Evolutionary conservation across 768 basidiomycete genomes (phyloP), one percentile per base, ranked within the genome.

Genomic region (Phanerochaete carnosa): DNA sequence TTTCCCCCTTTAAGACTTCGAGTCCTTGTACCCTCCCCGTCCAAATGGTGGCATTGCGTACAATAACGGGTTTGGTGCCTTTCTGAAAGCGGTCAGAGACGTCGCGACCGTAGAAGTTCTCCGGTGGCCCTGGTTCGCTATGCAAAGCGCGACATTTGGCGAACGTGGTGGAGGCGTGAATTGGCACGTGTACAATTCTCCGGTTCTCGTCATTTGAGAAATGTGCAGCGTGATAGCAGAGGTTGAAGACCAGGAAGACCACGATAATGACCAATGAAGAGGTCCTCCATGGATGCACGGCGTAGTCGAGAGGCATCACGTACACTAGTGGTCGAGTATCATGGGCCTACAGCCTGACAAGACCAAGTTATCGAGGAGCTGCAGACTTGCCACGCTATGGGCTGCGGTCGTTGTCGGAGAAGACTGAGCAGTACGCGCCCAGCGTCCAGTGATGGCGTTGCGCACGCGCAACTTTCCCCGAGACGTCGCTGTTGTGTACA

Each of bases 21-120:
- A 72, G 73, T 0, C 90, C 90, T 30, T 81, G 74, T 9, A 79
- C 64, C 9, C 74, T 70, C 0, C 90, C 92, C 2, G 91, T 92
- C 92, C 92, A 94, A 30, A 94, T 80, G 2, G 81, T 85, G 8
- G 86, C 90, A 69, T 94, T 91, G 57, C 74, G 77, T 30, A 94
- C 79, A 32, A 86, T 73, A 1, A 80, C 77, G 1, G 85, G 70
- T 3, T 67, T 68, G 0, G 90, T 88, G 0, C 84, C 88, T 0
- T 67, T 67, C 12, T 76, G 81, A 62, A 77, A 83, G 33, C 88
- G 77, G 65, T 89, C 87, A 16, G 85, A 87, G 19, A 56, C 72
- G 60, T 67, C 63, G 57, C 74, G 70, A 32, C 58, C 63, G 59
- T 68, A 63, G 47, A 74, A 78, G 57, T 70, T 70, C 45, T 65